Evolutionary conservation across 2,329 filamentous ascomycete genomes (phyloP).

Genomic region (Nothopassalora personata): DNA sequence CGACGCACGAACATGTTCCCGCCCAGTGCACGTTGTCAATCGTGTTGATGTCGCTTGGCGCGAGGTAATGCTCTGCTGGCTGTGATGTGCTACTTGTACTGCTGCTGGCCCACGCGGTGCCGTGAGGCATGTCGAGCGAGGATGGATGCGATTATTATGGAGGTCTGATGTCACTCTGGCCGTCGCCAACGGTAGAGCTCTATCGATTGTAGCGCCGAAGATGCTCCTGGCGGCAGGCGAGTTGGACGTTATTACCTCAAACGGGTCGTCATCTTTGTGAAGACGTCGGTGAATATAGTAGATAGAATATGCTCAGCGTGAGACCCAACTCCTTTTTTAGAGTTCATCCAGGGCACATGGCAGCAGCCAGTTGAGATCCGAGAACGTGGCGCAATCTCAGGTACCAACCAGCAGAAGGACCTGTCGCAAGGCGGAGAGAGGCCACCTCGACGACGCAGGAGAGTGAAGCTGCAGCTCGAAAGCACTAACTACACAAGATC

Average conservation of each 20-base stretch:
- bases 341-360: not conserved
- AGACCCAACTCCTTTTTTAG: not conserved
- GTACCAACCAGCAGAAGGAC: not conserved
- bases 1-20: slow-evolving; percentile 28
- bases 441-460: not conserved
- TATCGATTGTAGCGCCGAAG: slow-evolving; percentile 2
- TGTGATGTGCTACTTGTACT: not conserved
- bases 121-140: slow-evolving; percentile 1
- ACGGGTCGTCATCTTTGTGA: not conserved
- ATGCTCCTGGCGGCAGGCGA: not conserved
- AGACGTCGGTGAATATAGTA: not conserved
- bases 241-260: too few species aligned
- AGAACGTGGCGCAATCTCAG: not conserved
- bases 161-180: not conserved
- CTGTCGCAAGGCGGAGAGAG: not conserved
- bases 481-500: not conserved
- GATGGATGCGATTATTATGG: not conserved
- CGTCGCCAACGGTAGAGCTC: not conserved
- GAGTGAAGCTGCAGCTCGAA: not conserved
- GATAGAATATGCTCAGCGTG: not conserved
- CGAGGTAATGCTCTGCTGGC: not conserved
- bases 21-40: slow-evolving; percentile 24
- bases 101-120: not conserved
- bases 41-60: not conserved
- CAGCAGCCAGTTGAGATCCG: not conserved